Evolutionary conservation across 2,329 filamentous ascomycete genomes (phyloP).

Genomic region (Teratosphaeria epicoccoides): DNA sequence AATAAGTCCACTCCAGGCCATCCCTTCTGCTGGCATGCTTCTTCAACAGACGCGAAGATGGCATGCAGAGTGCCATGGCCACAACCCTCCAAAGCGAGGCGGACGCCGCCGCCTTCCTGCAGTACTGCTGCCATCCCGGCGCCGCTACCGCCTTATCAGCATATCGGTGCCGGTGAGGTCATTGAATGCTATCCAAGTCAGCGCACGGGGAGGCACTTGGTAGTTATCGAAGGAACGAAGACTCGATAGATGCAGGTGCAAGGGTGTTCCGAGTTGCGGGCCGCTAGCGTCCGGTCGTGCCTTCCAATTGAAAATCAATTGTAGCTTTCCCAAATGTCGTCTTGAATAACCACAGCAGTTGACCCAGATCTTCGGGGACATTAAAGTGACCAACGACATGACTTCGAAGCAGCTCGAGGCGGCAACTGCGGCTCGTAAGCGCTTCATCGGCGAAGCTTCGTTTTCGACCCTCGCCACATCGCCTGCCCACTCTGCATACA

Average conservation of each 20-base stretch:
- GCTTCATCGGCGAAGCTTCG: neutral
- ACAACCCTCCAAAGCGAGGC: conserved; percentile 74
- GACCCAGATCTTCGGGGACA: neutral
- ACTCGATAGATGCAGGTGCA: neutral
- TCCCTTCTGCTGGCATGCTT: conserved; percentile 56
- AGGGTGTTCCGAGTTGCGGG: neutral
- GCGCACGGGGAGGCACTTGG: too few species aligned
- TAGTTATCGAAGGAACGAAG: too few species aligned
- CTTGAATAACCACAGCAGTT: neutral
- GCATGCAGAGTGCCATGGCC: conserved; percentile 86
- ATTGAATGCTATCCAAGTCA: too few species aligned
- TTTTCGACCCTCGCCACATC: neutral
- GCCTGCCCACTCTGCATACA: neutral
- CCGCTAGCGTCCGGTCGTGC: neutral
- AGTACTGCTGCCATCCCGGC: conserved; percentile 6
- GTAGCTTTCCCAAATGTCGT: neutral
- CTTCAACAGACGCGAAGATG: conserved; percentile 71
- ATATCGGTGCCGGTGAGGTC: neutral
- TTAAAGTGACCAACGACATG: neutral
- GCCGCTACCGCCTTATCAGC: neutral
- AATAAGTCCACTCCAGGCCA: conserved; percentile 81
- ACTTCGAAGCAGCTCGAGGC: neutral
- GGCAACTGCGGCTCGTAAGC: neutral
- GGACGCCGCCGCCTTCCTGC: neutral
- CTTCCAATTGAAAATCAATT: neutral